Percentiles rank a stretch among this genome's conserved stretches.
phyloP scores from a whole-genome alignment of 192 early-diverging fungal genomes.

The Podila verticillata region DNA sequence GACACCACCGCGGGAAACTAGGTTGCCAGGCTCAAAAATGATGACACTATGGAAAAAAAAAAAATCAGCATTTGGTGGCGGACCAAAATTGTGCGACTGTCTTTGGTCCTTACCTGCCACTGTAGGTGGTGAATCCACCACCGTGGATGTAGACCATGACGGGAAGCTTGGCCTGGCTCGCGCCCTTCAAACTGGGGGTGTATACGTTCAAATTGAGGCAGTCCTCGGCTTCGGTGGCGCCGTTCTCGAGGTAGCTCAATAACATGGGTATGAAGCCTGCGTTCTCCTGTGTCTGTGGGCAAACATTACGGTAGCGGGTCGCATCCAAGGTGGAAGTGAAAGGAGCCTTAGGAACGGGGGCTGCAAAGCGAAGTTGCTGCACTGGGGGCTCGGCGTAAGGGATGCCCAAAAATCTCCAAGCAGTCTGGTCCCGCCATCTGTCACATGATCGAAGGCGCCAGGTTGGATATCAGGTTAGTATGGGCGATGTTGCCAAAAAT shows the following conservation, averaged over 20 bases:
- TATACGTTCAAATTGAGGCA: conserved; percentile 66
- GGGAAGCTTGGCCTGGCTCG: conserved; percentile 48
- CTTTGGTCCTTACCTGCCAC: background rate
- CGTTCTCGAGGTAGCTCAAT: conserved; percentile 24
- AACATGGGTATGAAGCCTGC: conserved; percentile 28
- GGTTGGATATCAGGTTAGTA: too few relatives aligned
- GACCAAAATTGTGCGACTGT: background rate
- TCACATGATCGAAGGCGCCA: too few relatives aligned
- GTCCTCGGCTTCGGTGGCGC: conserved; percentile 56
- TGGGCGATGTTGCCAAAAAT: too few relatives aligned
- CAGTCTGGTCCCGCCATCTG: conserved; percentile 33
- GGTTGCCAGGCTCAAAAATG: conserved; percentile 43
- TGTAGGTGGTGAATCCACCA: conserved; percentile 58
- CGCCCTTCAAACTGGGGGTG: conserved; percentile 49
- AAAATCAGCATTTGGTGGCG: background rate
- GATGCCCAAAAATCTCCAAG: conserved; percentile 56
- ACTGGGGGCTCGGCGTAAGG: conserved; percentile 60
- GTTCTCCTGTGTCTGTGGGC: conserved; percentile 38
- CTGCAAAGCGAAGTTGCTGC: conserved; percentile 49
- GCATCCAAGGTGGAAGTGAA: conserved; percentile 26
- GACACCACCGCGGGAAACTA: conserved; percentile 43
- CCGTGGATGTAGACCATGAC: conserved; percentile 73
- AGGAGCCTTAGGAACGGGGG: conserved; percentile 52
- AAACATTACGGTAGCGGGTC: conserved; percentile 33
- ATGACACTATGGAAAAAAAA: background rate